These are phyloP conservation scores for Narthecium ossifragum DNA, from an alignment of 106 monocot species.

Conservation along the genomic window DNA sequence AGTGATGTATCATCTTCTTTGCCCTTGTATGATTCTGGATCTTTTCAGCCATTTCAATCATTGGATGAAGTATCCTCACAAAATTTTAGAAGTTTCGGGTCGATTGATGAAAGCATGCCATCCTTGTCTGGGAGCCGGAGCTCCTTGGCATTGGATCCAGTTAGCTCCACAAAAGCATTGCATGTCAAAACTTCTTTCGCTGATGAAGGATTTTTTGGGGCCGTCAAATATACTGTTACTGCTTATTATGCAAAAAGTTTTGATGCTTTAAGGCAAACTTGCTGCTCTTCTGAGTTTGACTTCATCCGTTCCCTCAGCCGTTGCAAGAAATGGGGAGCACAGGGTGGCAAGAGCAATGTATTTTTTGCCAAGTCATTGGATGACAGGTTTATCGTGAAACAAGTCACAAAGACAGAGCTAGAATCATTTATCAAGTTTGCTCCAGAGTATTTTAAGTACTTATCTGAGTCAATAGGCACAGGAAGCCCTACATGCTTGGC, in stretches of 20 bases:
- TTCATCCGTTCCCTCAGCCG: slow-evolving; percentile 85
- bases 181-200: slow-evolving; percentile 67
- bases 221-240: slow-evolving; percentile 62
- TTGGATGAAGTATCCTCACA: slow-evolving; percentile 39
- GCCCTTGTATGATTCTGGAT: slow-evolving; percentile 27
- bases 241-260: slow-evolving; percentile 76
- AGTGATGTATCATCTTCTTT: slow-evolving; percentile 28
- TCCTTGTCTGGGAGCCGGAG: slow-evolving; percentile 24
- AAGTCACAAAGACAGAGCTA: slow-evolving; percentile 86
- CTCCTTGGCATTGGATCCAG: slow-evolving; percentile 18
- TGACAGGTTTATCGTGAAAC: slow-evolving; percentile 91
- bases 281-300: slow-evolving; percentile 80
- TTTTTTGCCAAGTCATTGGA: slow-evolving; percentile 94
- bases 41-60: slow-evolving; percentile 25
- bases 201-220: slow-evolving; percentile 44
- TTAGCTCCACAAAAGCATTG: slow-evolving; percentile 28
- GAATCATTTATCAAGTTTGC: slow-evolving; percentile 85
- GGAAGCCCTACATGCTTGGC: slow-evolving; percentile 83
- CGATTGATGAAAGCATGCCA: slow-evolving; percentile 25
- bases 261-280: slow-evolving; percentile 58
- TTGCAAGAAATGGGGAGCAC: slow-evolving; percentile 93
- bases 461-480: slow-evolving; percentile 69
- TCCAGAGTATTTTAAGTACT: slow-evolving; percentile 74
- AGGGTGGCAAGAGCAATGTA: slow-evolving; percentile 91
- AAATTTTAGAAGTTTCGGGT: slow-evolving; percentile 23